phyloP scores from a whole-genome alignment of 129 eudicot genomes.

The Chrysanthemum lavandulifolium region DNA sequence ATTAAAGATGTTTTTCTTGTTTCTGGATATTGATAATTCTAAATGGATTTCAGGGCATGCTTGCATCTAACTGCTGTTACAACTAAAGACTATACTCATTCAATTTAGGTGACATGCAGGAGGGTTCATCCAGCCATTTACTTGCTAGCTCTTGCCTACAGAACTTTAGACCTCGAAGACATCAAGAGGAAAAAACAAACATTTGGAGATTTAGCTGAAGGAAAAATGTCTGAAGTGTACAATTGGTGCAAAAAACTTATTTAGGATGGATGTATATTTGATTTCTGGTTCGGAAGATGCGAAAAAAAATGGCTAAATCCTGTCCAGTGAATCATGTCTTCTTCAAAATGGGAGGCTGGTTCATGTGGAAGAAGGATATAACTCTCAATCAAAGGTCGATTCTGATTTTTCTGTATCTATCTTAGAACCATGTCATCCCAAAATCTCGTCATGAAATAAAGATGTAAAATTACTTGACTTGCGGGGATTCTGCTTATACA shows the following conservation, averaged over 20 bases:
- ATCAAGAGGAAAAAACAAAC: conserved; percentile 51
- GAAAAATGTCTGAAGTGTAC: conserved; percentile 44
- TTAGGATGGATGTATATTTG: conserved; percentile 18
- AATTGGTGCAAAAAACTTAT: conserved; percentile 69
- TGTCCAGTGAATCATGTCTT: background rate
- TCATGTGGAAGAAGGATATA: conserved; percentile 4
- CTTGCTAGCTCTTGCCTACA: conserved; percentile 90
- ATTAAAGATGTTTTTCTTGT: too few relatives aligned
- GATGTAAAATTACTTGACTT: conserved; percentile 22
- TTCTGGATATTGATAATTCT: background rate
- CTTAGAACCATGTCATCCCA: conserved; percentile 18
- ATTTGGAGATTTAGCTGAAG: conserved; percentile 44
- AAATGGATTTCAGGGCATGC: background rate
- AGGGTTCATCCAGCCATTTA: conserved; percentile 95
- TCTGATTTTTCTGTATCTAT: conserved; percentile 12
- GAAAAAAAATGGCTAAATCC: conserved; percentile 17
- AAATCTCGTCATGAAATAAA: conserved; percentile 13
- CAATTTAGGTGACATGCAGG: conserved; percentile 42
- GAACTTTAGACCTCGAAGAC: conserved; percentile 90
- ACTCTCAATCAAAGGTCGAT: conserved; percentile 2
- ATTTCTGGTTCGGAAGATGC: conserved; percentile 6
- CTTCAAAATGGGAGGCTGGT: background rate
- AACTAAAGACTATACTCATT: conserved; percentile 5
- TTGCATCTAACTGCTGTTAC: conserved; percentile 3
- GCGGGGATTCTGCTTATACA: conserved; percentile 16